Evolutionary conservation across 306 rosid genomes (phyloP), one percentile per base, ranked within the genome.

Genomic region (Malus sylvestris): DNA sequence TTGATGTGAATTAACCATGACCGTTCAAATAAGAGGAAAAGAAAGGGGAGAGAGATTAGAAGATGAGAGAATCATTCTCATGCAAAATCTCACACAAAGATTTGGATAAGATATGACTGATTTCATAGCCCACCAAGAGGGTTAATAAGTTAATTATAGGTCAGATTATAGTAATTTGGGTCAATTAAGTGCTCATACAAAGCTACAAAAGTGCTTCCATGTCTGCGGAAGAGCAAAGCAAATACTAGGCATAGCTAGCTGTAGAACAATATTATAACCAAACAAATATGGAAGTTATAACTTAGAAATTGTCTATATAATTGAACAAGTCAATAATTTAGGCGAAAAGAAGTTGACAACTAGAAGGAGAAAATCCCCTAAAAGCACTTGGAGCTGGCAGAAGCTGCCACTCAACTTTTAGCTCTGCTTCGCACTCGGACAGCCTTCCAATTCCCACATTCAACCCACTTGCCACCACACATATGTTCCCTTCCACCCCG

Each of bases 401-500:
- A 1, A 91, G 86, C 65, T 81, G 79, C 95, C 95, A 89, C 80
- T 66, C 86, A 58, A 86, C 71, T 63, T 30, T 74, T 20, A 86
- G 4, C 49, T 70, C 84, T 27, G 7, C 63, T n/a, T 33, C 76
- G 1, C 3, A 55, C 4, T 78, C 77, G 4, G 59, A 35, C 19
- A 89, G 53, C 23, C 44, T 81, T 49, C 97, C 97, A 8, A 89
- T 55, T 4, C 84, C 95, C 23, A 86, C 87, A 6, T 87, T 85
- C 76, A 91, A 53, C 32, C 87, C 91, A 8, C 66, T 19, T 0
- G 87, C 80, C 27, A 82, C 91, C 84, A 88, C 91, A n/a, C 65
- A 91, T 13, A 91, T 83, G 67, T 63, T 35, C 14, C 83, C 91
- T 1, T 82, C 90, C 65, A 84, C 33, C 4, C 86, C 93, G 5